These are phyloP conservation scores for Sporisorium sorghi DNA, from an alignment of 1,284 basidiomycete genomes.

Conservation along the genomic window DNA sequence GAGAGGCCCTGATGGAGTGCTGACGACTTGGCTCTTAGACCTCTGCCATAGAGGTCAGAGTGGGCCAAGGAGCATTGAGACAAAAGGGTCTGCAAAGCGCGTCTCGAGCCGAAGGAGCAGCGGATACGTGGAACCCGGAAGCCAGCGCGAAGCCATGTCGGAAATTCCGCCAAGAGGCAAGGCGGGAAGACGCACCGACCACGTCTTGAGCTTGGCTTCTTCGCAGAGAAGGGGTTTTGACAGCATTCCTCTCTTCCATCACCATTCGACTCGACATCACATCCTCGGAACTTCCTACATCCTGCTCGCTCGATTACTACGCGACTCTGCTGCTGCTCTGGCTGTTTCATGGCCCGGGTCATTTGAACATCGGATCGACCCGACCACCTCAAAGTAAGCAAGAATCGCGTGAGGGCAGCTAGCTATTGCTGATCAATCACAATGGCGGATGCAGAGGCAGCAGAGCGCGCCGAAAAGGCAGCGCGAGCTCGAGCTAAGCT, in stretches of 20 bases:
- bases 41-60: too few species aligned
- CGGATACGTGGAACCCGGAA: conserved; percentile 21
- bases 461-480: conserved; percentile 55
- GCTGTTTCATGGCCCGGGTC: not conserved
- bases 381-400: not conserved
- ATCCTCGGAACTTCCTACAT: not conserved
- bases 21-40: too few species aligned
- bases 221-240: too few species aligned
- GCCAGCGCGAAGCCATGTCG: conserved; percentile 9
- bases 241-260: conserved; percentile 3
- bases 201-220: conserved; percentile 18
- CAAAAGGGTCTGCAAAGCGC: not conserved
- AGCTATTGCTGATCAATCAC: conserved; percentile 1
- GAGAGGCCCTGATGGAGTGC: too few species aligned
- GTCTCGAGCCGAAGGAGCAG: conserved; percentile 4
- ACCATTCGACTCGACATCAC: not conserved
- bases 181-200: conserved; percentile 27
- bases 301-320: not conserved
- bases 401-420: not conserved
- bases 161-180: conserved; percentile 12
- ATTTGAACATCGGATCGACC: not conserved
- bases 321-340: conserved; percentile 2
- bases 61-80: too few species aligned
- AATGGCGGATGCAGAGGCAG: conserved; percentile 55
- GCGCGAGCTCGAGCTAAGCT: conserved; percentile 52